Base-by-base conservation (phyloP, 192 early-diverging fungal species). In the Mortierella claussenii region DNA sequence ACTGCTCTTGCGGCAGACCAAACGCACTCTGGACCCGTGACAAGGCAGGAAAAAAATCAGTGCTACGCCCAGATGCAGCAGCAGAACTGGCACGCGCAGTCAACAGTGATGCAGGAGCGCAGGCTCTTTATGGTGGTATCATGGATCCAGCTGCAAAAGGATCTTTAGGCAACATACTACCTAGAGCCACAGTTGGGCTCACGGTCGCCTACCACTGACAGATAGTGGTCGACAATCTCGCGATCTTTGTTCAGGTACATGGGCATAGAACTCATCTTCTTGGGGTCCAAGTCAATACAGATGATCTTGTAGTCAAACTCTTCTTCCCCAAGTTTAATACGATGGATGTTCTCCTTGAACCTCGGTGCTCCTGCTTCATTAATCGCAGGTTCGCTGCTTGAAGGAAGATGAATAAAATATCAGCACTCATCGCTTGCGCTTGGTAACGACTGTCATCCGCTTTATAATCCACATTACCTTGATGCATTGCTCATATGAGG, bases 211-310 rank as follows among this genome's bases (percentile, higher is more conserved):
- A 66, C 59, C 4, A 17, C 21, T 7, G 44, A 17, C 36, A 67
- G 36, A 40, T 76, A 90, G 30, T 78, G 70, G 4, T 68, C 55
- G 0, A 90, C 85, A 36, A 94, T 90, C 9, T 48, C 49, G 36
- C 80, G 81, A 68, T 90, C 88, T 45, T 81, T 80, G 50, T 76
- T 67, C 23, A 66, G 76, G 57, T 90, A 88, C 33, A 46, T 50
- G 11, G 85, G 84, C 3, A 94, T 68, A 31, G 90, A 90, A 37
- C 46, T 42, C 10, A 89, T 69, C 44, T 82, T 79, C 56, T 93
- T 95, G 11, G 89, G 85, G 65, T 95, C 93, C 23, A 92, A 69
- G 69, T 95, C 93, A 9, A 95, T 80, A 26, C 90, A 67, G 4
- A 71, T 82, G 33, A 92, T 62, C 40, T 76, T 85, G 61, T 87